Evolutionary conservation across 2,329 filamentous ascomycete genomes (phyloP), one percentile per base, ranked within the genome.

Genomic region (Macrophomina tecta): DNA sequence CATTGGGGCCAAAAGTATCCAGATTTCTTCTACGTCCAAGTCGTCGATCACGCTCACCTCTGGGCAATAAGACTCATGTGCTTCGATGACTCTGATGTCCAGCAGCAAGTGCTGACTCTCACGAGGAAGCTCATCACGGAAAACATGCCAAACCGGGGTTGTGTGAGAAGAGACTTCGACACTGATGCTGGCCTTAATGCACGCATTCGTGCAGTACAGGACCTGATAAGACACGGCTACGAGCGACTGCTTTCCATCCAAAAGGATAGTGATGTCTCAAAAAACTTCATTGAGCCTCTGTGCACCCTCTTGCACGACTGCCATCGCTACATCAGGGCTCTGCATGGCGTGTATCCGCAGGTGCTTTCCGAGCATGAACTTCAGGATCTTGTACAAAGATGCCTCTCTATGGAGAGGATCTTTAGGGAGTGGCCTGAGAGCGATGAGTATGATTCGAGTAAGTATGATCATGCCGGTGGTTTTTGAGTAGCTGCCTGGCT

Each of bases 31-130:
- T 73, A 73, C 53, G 61, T 71, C 30, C 64, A 64, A 40, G 61
- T 72, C 8, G 72, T 79, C 28, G 7, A 40, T 2, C 68, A 61
- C 18, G 69, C 71, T 12, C 69, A 68, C 16, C 38, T 53, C 5
- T 77, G 72, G 61, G 70, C 71, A 1, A 60, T 69, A 11, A 64
- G 72, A 1, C 63, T 79, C 40, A 73, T 79, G 4, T 67, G 76
- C 9, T 73, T 75, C 42, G 69, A 74, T 3, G 70, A 76, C 12
- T 74, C 76, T 2, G 66, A 34, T 11, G 70, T 78, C n/a, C 74
- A 75, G 14, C 70, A 69, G 12, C 69, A 65, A n/a, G 67, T 73
- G 9, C 62, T 69, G 0, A 68, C 63, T 1, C 69, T 75, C 32
- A 60, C 78, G 12, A 65, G 70, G 18, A 70, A 71, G 4, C 68